Percentiles rank a stretch among this genome's conserved stretches.
phyloP scores from a whole-genome alignment of 371 early-diverging fungal species.

The Syncephalis fuscata region DNA sequence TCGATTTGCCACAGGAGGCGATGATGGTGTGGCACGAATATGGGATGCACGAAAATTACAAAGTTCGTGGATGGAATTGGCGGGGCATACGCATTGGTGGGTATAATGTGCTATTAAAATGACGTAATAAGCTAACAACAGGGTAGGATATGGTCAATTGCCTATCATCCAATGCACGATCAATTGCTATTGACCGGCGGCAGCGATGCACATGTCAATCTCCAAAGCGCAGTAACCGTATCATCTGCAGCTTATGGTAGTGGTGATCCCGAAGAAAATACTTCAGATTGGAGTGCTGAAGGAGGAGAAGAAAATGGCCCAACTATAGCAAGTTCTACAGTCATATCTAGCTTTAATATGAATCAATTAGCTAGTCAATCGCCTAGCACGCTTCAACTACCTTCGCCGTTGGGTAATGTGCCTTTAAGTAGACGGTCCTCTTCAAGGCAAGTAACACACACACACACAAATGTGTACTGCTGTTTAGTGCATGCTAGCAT shows the following conservation, averaged over 20 bases:
- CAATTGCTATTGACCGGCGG: slow-evolving; percentile 71
- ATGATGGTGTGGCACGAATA: slow-evolving; percentile 63
- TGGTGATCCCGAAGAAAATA: no score
- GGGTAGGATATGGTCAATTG: slow-evolving; percentile 61
- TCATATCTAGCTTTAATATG: no score
- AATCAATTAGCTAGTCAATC: no score
- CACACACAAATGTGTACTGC: neutral
- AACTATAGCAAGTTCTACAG: no score
- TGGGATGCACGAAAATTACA: slow-evolving; percentile 61
- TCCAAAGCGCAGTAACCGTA: slow-evolving; percentile 64
- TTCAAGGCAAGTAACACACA: neutral
- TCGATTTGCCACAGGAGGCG: slow-evolving; percentile 63
- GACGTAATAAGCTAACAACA: no score
- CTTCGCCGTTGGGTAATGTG: neutral
- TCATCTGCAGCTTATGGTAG: slow-evolving; percentile 16
- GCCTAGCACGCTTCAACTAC: neutral
- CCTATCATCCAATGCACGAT: slow-evolving; percentile 76
- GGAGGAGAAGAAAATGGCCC: neutral
- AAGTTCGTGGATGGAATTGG: slow-evolving; percentile 34
- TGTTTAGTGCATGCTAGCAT: slow-evolving; percentile 2
- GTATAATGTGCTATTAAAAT: no score
- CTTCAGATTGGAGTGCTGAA: neutral
- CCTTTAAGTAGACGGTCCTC: slow-evolving; percentile 1
- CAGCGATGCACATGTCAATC: slow-evolving; percentile 69
- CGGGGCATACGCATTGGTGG: slow-evolving; percentile 77